Base-by-base conservation (phyloP, 345 rosid genomes). In the Sisymbrium irio region DNA sequence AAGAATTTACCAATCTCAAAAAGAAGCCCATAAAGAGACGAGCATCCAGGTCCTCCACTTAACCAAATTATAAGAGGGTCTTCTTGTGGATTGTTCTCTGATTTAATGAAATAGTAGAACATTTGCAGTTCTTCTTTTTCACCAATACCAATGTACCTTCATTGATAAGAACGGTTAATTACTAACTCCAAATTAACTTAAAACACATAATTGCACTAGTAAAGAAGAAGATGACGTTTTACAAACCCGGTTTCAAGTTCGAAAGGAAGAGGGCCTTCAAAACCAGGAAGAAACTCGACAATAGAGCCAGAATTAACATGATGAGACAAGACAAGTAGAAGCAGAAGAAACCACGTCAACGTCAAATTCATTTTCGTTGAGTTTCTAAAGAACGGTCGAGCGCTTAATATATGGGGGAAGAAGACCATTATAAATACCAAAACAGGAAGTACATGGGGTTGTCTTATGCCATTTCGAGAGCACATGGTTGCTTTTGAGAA, bases 161-260 rank as follows among this genome's bases (percentile, higher is more conserved):
- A 69, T n/a, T 18, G 9, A 62, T 0, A 64, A 41, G 0, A 53
- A 15, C 35, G 7, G 7, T 4, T 28, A 0, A 28, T 42, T 27
- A 33, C 5, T 39, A 32, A 25, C 17, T 30, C n/a, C 0, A 47
- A 19, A n/a, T n/a, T n/a, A n/a, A 37, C 41, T 37, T 13, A 33
- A 33, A 33, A 33, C 9, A 30, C 27, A 44, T 63, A 17, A 36
- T 35, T 27, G 42, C 12, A 4, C 3, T 30, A 4, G 14, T 35
- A 1, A 20, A 62, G 22, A 68, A 47, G 4, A 19, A 42, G 19
- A 55, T 12, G 8, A 22, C 2, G n/a, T n/a, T 22, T 22, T 14
- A 59, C 80, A 47, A 7, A 79, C 85, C 87, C 87, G 9, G 87
- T 84, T 72, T 84, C 80, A 22, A 22, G 25, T 22, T 22, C 3